Percentiles rank a stretch among this genome's conserved stretches.
Conservation (phyloP, 805 yeast species). For the Kodamaea hsintzibuensis region DNA sequence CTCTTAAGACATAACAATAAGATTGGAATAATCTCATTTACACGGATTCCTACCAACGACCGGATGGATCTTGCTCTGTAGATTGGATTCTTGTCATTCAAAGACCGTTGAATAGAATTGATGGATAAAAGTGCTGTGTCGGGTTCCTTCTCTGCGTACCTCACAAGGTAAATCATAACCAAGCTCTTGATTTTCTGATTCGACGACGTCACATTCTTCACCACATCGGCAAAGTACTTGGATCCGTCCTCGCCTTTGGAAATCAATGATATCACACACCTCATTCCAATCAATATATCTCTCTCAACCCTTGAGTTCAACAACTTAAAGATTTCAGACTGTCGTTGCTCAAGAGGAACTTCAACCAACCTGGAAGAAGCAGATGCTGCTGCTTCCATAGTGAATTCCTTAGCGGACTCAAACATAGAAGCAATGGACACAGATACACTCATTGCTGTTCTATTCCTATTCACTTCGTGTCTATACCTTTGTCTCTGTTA, state of each 20-base stretch:
- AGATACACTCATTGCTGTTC: constrained; percentile 42
- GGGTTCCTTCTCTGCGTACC: constrained; percentile 81
- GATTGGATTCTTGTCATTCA: constrained; percentile 68
- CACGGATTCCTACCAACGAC: constrained; percentile 78
- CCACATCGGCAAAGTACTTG: constrained; percentile 74
- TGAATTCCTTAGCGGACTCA: constrained; percentile 76
- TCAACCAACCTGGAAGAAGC: constrained; percentile 70
- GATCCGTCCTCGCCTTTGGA: constrained; percentile 43
- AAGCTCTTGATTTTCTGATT: constrained; percentile 64
- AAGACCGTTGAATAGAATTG: constrained; percentile 85
- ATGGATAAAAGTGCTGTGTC: constrained; percentile 88
- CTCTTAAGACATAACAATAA: constrained; percentile 71
- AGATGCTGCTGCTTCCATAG: constrained; percentile 80
- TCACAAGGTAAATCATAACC: constrained; percentile 71
- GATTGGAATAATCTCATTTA: constrained; percentile 80
- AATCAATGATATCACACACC: constrained; percentile 39
- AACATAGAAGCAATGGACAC: constrained; percentile 67
- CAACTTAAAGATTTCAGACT: constrained; percentile 63
- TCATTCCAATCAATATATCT: constrained; percentile 44
- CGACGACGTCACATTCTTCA: constrained; percentile 77
- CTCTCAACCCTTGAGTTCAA: constrained; percentile 70
- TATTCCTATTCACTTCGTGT: background rate
- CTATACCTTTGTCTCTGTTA: background rate
- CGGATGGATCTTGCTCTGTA: constrained; percentile 73
- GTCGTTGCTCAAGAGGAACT: constrained; percentile 57